Evolutionary conservation across 2,329 filamentous ascomycete genomes (phyloP), one percentile per base, ranked within the genome.

Genomic region (Fonsecaea pedrosoi): DNA sequence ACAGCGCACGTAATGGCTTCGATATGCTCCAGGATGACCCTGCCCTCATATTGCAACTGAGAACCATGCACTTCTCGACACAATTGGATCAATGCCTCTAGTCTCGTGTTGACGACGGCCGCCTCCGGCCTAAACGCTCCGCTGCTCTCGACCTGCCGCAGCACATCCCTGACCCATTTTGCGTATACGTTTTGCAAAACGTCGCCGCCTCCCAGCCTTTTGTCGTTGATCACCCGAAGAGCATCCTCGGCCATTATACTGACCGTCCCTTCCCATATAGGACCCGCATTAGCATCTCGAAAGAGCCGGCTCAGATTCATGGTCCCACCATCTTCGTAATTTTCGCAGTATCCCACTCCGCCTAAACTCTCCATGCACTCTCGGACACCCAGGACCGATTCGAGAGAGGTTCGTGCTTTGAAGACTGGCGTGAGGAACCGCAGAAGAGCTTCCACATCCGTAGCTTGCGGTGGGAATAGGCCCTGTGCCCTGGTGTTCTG

Each of bases 241-340:
- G 66, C 54, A 48, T 72, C 70, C 55, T 70, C 70, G 58, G 70
- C 70, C 68, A 71, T 82, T 18, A 92, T 87, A 72, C 90, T 88
- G 0, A 88, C 90, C 0, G 89, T 92, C 2, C 89, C 88, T 76
- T 90, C 88, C 87, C 88, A 90, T 57, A 92, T 91, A 13, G 85
- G 83, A 57, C 86, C 78, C 2, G 91, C 89, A 35, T 82, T 80
- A 7, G 84, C 84, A 73, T 92, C 89, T 5, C 90, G 84, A 73
- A 87, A 89, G 1, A 91, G 78, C 13, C 88, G 82, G 0, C 89
- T 84, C 1, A 92, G 78, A 73, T 92, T 92, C 64, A 91, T 77
- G n/a, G 85, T 81, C 62, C 87, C 85, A 59, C 86, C 84, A 68
- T 76, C 72, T n/a, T 70, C 69, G 62, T 70, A 69, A 62, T 75